These are phyloP conservation scores for Rhodotorula sp. DNA, from an alignment of 1,284 basidiomycete species.

Conservation along the genomic window DNA sequence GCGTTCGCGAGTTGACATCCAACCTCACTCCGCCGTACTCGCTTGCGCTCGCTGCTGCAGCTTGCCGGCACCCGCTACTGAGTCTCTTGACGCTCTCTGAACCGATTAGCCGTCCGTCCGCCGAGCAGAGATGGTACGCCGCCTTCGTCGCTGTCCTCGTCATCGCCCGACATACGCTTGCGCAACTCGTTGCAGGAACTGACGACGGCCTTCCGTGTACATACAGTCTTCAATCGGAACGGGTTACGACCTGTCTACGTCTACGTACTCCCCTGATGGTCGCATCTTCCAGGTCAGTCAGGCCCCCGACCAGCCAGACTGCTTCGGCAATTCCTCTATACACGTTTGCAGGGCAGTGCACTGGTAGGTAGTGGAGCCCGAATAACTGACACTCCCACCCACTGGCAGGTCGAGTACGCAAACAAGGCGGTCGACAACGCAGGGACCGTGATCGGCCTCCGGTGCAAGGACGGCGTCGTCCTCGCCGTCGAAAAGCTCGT, in stretches of 20 bases:
- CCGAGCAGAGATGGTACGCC: neutral
- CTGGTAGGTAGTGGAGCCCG: too few species aligned
- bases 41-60: neutral
- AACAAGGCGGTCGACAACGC: constrained; percentile 98
- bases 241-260: constrained; percentile 96
- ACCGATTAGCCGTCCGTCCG: neutral
- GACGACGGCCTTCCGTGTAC: neutral
- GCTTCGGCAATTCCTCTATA: neutral
- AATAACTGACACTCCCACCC: neutral
- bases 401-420: constrained; percentile 85
- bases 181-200: neutral
- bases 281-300: constrained; percentile 85
- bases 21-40: neutral
- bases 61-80: neutral
- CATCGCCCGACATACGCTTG: neutral
- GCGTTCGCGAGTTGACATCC: too few species aligned
- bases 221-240: constrained; percentile 79
- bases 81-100: neutral
- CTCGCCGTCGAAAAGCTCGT: constrained; percentile 96
- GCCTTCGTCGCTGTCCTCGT: constrained; percentile 3
- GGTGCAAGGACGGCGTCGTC: constrained; percentile 89
- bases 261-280: constrained; percentile 97
- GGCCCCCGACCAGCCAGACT: neutral
- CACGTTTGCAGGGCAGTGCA: too few species aligned
- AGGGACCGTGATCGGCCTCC: constrained; percentile 64